Evolutionary conservation across 2,329 filamentous ascomycete genomes (phyloP), one percentile per base, ranked within the genome.

Genomic region (Arthrinium phaeospermum): DNA sequence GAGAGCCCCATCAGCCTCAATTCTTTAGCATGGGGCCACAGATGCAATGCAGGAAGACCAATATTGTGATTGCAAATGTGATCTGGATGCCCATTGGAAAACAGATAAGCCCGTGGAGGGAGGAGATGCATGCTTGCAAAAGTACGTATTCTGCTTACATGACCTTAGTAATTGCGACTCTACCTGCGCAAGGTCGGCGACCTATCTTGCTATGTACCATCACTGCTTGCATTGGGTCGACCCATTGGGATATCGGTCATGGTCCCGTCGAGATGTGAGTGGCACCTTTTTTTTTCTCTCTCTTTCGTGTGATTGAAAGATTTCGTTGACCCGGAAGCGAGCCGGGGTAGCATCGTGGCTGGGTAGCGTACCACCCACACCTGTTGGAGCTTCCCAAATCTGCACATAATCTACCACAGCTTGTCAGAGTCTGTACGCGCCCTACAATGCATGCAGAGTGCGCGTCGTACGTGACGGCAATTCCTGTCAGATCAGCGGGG

Each of bases 51-150:
- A 64, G 19, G 34, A 41, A 22, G 57, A 10, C 30, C 57, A 64
- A 64, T 41, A 64, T 64, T 64, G 57, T 64, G 57, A 64, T 13
- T 19, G 57, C 57, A 37, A 22, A 64, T 64, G 57, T 64, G 57
- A 64, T 64, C 30, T 41, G 34, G 41, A 64, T 24, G 34, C 57
- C 57, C 57, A 64, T 64, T 64, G 57, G 57, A 41, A 61, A 41
- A 51, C n/a, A 24, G 24, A 51, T 2, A 57, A 24, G n/a, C 57
- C 41, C 34, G 41, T 41, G 57, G 22, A 64, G 41, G 57, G 57
- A 41, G 57, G 57, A 41, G 53, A 61, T 61, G 53, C 27, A 61
- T 61, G 3, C 53, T 27, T n/a, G 19, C 4, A 4, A 30, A 19
- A 37, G 16, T 61, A 61, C 53, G 30, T 61, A 61, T 61, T 16